Conservation (phyloP, 768 basidiomycete genomes). For the Suillus spraguei region DNA sequence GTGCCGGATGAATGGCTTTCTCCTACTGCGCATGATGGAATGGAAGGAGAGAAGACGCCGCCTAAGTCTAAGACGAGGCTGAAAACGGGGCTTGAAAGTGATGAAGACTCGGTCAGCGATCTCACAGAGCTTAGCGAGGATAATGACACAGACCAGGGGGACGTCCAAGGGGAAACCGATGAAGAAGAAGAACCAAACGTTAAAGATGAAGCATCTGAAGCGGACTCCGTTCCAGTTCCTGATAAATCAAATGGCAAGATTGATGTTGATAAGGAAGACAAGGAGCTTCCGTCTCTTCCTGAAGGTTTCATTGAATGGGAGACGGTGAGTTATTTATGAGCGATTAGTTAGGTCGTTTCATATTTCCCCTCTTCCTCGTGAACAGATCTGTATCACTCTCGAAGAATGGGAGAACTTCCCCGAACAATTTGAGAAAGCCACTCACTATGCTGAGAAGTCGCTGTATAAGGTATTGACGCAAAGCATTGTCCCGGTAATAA, state of each 20-base stretch:
- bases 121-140: constrained; percentile 74
- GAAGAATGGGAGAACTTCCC: constrained; percentile 85
- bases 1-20: constrained; percentile 75
- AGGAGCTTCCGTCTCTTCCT: constrained; percentile 29
- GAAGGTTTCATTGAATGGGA: constrained; percentile 87
- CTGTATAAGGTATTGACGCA: constrained; percentile 70
- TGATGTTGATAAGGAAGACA: constrained; percentile 11
- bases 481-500: constrained; percentile 70
- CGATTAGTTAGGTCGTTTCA: neutral
- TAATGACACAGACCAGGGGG: constrained; percentile 23
- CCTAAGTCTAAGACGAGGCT: constrained; percentile 14
- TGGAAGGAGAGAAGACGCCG: constrained; percentile 21
- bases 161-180: constrained; percentile 18
- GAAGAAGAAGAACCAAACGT: constrained; percentile 15
- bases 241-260: constrained; percentile 4
- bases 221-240: constrained; percentile 6
- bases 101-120: constrained; percentile 66
- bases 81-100: constrained; percentile 65
- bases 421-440: constrained; percentile 72
- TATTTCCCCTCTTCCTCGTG: constrained; percentile 9
- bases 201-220: constrained; percentile 30
- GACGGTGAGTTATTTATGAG: constrained; percentile 56
- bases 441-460: constrained; percentile 80
- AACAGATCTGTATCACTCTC: constrained; percentile 79
- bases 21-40: constrained; percentile 21